These are phyloP conservation scores for Penicillium simplicissimum DNA, from an alignment of 495 filamentous ascomycete species.

Conservation along the genomic window DNA sequence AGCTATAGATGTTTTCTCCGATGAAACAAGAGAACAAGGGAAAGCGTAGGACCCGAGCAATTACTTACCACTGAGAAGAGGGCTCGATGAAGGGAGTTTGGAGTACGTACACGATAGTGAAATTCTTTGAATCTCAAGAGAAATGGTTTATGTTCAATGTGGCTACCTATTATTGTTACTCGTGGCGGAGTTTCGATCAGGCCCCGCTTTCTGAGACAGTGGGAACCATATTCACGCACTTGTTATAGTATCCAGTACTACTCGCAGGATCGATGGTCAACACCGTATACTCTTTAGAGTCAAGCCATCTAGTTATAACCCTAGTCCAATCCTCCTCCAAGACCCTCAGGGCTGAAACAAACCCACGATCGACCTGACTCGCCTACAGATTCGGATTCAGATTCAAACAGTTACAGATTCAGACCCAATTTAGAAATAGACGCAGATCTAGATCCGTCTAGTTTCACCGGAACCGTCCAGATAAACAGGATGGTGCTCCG, in stretches of 20 bases:
- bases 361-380: neutral
- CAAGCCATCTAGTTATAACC: neutral
- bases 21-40: too few species aligned
- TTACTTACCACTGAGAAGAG: too few species aligned
- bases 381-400: neutral
- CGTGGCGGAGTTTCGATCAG: too few species aligned
- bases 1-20: too few species aligned
- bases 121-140: neutral
- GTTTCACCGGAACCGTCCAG: neutral
- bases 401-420: neutral
- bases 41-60: too few species aligned
- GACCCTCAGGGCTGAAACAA: constrained; percentile 2
- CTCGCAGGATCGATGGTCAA: neutral
- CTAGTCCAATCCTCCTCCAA: neutral
- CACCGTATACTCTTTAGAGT: neutral
- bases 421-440: neutral
- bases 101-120: too few species aligned
- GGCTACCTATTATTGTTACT: too few species aligned
- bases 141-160: too few species aligned
- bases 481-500: too few species aligned
- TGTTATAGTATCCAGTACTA: too few species aligned
- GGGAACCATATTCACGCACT: neutral
- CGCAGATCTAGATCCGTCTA: neutral
- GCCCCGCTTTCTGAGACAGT: neutral
- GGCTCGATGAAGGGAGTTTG: too few species aligned